Evolutionary conservation across 352 stramenopile genomes (phyloP).

Genomic region (Peronosclerospora sorghi): DNA sequence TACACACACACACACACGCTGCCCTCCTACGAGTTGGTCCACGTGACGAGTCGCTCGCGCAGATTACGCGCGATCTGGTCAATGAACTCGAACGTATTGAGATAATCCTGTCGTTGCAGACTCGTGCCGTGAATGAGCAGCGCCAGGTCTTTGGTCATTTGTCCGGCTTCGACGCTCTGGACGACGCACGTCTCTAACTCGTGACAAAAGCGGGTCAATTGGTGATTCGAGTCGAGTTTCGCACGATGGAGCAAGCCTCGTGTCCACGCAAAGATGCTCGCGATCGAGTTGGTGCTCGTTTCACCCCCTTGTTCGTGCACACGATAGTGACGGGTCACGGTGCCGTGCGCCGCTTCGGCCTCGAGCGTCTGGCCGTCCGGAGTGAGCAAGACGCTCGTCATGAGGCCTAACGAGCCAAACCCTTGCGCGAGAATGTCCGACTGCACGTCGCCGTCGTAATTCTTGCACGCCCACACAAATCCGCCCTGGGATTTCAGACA

Average conservation of each 20-base stretch:
- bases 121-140: conserved; percentile 69
- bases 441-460: conserved; percentile 87
- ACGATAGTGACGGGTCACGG: conserved; percentile 83
- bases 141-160: conserved; percentile 85
- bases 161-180: conserved; percentile 66
- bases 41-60: conserved; percentile 18
- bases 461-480: conserved; percentile 88
- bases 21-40: background rate
- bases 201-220: conserved; percentile 58
- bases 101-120: conserved; percentile 71
- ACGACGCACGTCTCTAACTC: conserved; percentile 72
- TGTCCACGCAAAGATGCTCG: conserved; percentile 85
- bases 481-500: conserved; percentile 81
- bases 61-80: conserved; percentile 45
- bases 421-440: conserved; percentile 85
- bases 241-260: conserved; percentile 69
- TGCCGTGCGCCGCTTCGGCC: conserved; percentile 83
- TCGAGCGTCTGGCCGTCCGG: conserved; percentile 82
- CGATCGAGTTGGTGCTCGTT: conserved; percentile 85
- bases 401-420: conserved; percentile 81
- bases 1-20: background rate
- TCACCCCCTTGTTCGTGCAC: conserved; percentile 82
- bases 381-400: conserved; percentile 79
- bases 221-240: conserved; percentile 76
- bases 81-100: conserved; percentile 65